Evolutionary conservation across 371 early-diverging fungal genomes (phyloP).

Genomic region (Mucor irregularis): DNA sequence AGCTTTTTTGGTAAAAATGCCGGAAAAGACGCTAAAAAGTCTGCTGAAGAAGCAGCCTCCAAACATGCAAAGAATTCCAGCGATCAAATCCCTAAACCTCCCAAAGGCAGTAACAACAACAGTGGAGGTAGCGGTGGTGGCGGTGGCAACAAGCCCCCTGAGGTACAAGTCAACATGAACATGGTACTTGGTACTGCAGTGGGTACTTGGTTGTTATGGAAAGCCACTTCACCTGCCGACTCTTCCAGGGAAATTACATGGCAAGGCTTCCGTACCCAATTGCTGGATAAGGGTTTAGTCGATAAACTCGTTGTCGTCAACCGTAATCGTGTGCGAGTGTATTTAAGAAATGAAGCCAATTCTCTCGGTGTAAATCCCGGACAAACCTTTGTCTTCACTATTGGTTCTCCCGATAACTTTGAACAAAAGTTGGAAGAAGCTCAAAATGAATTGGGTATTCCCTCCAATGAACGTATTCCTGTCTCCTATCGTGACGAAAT

Average conservation of each 20-base stretch:
- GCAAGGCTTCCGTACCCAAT: conserved; percentile 88
- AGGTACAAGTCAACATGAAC: conserved; percentile 34
- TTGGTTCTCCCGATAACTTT: conserved; percentile 94
- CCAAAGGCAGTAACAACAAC: no score
- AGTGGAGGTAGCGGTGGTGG: neutral
- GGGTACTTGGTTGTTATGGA: conserved; percentile 53
- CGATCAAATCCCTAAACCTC: conserved; percentile 36
- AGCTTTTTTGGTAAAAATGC: conserved; percentile 42
- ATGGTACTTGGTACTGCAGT: conserved; percentile 54
- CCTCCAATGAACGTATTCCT: conserved; percentile 88
- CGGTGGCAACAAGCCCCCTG: conserved; percentile 20
- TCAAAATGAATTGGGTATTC: conserved; percentile 89
- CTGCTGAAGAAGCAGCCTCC: conserved; percentile 27
- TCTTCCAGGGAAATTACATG: conserved; percentile 78
- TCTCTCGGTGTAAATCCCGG: conserved; percentile 33
- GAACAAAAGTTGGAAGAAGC: conserved; percentile 88
- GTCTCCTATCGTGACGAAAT: conserved; percentile 85
- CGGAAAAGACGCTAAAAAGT: conserved; percentile 19
- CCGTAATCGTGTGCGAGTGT: conserved; percentile 78
- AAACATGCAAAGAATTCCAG: conserved; percentile 22
- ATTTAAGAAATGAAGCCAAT: conserved; percentile 70
- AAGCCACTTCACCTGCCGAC: conserved; percentile 44
- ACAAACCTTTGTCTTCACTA: conserved; percentile 74
- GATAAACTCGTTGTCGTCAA: conserved; percentile 88
- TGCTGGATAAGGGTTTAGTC: conserved; percentile 91